Base-by-base conservation (phyloP, 371 early-diverging fungal genomes). In the Fennellomyces sp. region DNA sequence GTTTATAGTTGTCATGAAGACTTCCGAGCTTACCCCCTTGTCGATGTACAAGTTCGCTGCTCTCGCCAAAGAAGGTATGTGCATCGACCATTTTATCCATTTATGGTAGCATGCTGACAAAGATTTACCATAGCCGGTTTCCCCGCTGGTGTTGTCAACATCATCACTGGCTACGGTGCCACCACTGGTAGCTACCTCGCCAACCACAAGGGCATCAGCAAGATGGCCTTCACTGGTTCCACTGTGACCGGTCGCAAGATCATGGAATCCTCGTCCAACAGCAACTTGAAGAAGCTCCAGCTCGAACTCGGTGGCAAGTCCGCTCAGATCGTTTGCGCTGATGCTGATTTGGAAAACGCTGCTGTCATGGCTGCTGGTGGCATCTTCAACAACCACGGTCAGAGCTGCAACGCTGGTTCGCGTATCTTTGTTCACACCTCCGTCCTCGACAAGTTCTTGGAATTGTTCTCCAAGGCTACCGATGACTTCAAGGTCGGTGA, bases 241-340 rank as follows among this genome's bases (percentile, higher is more conserved):
- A 89, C 90, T 21, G 52, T 58, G 0, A 85, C 82, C 33, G 92
- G 94, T 47, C 87, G 91, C 53, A 82, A 81, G 58, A 83, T 95
- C 50, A 81, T 90, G 75, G 81, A 81, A 28, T 72, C 82, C 7
- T 83, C 91, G 29, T 86, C 92, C 8, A 69, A 66, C 25, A 80
- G 82, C 39, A 91, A 87, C 39, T 81, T 94, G 45, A 93, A 93
- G 70, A 72, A 83, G 21, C 81, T 91, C 23, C 85, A 91, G 21
- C 85, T 96, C 25, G 97, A 96, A 72, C 85, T 96, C 13, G 97
- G 97, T 52, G 97, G 97, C 55, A 97, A 97, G 79, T 88, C 88
- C 28, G 91, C 96, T 1, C 84, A 89, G 57, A 91, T 95, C 48
- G 90, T 96, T n/a, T 91, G 89, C 70, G 88, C 84, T 8, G 94